phyloP scores from a whole-genome alignment of 495 filamentous ascomycete species.

The Penicillium lagena region DNA sequence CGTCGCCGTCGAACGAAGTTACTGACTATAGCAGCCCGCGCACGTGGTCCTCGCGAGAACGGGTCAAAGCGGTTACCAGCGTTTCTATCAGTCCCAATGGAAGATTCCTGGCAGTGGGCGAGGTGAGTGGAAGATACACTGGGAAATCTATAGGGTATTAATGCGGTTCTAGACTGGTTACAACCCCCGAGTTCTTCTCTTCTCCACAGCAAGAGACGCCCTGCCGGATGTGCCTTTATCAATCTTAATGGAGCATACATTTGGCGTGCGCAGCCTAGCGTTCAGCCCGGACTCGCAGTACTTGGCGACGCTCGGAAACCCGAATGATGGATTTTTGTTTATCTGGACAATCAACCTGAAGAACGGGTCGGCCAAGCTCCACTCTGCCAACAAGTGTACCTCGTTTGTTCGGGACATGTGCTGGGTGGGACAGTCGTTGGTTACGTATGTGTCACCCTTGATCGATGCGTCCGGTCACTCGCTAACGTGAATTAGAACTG shows the following conservation, averaged over 20 bases:
- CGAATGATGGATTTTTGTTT: slow-evolving; percentile 91
- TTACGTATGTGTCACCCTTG: slow-evolving; percentile 45
- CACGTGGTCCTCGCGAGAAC: slow-evolving; percentile 77
- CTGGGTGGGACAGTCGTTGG: slow-evolving; percentile 71
- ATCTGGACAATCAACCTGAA: slow-evolving; percentile 80
- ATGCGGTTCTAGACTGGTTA: slow-evolving; percentile 63
- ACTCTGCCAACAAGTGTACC: slow-evolving; percentile 93
- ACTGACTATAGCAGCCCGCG: slow-evolving; percentile 59
- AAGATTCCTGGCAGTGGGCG: slow-evolving; percentile 82
- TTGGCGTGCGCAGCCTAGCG: slow-evolving; percentile 79
- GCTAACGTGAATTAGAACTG: slow-evolving; percentile 44
- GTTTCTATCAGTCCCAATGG: slow-evolving; percentile 87
- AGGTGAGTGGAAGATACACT: slow-evolving; percentile 42
- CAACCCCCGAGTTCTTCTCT: slow-evolving; percentile 84
- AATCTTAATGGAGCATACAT: slow-evolving; percentile 82
- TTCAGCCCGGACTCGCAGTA: slow-evolving; percentile 86
- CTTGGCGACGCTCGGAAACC: slow-evolving; percentile 78
- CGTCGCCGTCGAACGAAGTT: slow-evolving; percentile 37
- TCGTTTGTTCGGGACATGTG: slow-evolving; percentile 73
- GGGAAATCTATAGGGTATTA: too few species aligned
- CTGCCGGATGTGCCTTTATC: slow-evolving; percentile 77
- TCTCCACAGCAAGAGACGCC: slow-evolving; percentile 67
- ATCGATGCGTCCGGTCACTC: too few species aligned
- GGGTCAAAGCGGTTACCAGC: slow-evolving; percentile 94
- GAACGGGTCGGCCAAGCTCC: slow-evolving; percentile 77